Evolutionary conservation across 345 rosid genomes (phyloP).

Genomic region (Euphorbia tirucalli): DNA sequence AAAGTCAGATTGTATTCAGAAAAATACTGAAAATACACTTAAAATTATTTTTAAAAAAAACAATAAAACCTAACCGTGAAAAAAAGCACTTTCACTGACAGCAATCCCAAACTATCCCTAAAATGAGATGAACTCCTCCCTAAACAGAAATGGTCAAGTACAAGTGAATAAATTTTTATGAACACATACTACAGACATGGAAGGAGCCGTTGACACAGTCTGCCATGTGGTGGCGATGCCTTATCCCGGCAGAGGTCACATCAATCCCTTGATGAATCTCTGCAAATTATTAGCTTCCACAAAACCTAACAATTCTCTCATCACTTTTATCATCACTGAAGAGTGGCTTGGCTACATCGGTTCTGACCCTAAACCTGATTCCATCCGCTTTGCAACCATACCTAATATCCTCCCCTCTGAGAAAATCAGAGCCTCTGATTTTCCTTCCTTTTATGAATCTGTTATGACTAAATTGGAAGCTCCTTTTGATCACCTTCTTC

Average conservation of each 20-base stretch:
- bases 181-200: no score
- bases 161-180: no score
- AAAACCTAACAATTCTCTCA: not conserved
- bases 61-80: no score
- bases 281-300: conserved; percentile 4
- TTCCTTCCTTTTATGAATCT: conserved; percentile 20
- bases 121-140: no score
- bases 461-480: conserved; percentile 25
- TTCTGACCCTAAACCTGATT: conserved; percentile 8
- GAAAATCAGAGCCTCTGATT: conserved; percentile 9
- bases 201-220: not conserved
- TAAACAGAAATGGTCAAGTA: no score
- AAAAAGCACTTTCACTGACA: no score
- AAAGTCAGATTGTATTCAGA: no score
- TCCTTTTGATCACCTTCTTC: conserved; percentile 14
- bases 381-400: conserved; percentile 7
- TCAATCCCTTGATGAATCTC: conserved; percentile 5
- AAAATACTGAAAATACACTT: no score
- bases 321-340: conserved; percentile 3
- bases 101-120: no score
- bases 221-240: conserved; percentile 7
- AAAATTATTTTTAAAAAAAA: no score
- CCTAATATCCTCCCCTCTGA: conserved; percentile 17
- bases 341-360: conserved; percentile 3
- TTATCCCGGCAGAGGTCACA: conserved; percentile 8